Evolutionary conservation across 306 rosid species (phyloP).

Genomic region (Ceratonia siliqua): DNA sequence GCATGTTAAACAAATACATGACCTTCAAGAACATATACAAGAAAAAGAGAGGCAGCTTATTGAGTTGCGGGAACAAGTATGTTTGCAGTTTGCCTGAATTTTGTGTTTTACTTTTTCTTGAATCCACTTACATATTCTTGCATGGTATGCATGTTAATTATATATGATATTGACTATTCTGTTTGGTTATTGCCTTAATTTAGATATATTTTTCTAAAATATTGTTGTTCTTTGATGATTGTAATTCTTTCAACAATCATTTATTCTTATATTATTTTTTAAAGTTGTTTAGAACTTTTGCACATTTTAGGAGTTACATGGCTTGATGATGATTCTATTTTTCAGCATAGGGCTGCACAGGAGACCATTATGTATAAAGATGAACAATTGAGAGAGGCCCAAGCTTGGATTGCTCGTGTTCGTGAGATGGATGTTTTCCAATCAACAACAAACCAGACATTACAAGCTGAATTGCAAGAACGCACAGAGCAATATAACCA

Average conservation of each 20-base stretch:
- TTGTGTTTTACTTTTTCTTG: neutral
- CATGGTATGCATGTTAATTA: neutral
- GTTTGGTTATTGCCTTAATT: neutral
- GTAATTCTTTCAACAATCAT: neutral
- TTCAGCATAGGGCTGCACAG: slow-evolving; percentile 95
- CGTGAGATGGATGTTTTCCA: slow-evolving; percentile 94
- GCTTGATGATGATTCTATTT: slow-evolving; percentile 34
- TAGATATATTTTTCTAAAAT: neutral
- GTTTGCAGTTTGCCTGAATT: slow-evolving; percentile 6
- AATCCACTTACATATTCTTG: neutral
- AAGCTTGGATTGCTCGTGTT: slow-evolving; percentile 89
- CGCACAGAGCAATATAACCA: slow-evolving; percentile 93
- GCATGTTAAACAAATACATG: slow-evolving; percentile 82
- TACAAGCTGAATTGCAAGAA: slow-evolving; percentile 91
- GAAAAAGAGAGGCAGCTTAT: slow-evolving; percentile 91
- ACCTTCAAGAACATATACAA: slow-evolving; percentile 89
- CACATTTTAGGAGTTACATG: slow-evolving; percentile 5
- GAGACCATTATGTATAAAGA: slow-evolving; percentile 85
- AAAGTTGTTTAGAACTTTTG: neutral
- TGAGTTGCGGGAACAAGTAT: slow-evolving; percentile 93
- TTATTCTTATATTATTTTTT: slow-evolving; percentile 8
- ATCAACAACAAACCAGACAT: slow-evolving; percentile 74
- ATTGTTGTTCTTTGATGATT: neutral
- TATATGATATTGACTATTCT: neutral
- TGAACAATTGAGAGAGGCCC: slow-evolving; percentile 91